These are phyloP conservation scores for Penicillium expansum DNA, from an alignment of 2,329 filamentous ascomycete genomes.

Conservation along the genomic window DNA sequence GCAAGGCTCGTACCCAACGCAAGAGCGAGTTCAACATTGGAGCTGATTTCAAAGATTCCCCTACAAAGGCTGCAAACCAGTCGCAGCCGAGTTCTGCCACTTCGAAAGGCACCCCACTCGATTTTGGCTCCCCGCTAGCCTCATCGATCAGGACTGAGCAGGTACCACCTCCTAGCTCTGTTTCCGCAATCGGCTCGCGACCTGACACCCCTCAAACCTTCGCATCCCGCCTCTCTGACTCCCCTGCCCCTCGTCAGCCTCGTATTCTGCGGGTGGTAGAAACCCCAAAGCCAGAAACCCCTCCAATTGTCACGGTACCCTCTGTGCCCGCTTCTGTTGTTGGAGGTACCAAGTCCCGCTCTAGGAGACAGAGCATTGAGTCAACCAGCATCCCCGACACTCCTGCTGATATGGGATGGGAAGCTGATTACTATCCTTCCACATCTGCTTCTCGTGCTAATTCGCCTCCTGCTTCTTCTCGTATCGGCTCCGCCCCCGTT, in stretches of 20 bases:
- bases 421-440: conserved; percentile 58
- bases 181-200: conserved; percentile 44
- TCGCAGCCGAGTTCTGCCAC: conserved; percentile 7
- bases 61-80: conserved; percentile 7
- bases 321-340: conserved; percentile 32
- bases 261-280: conserved; percentile 57
- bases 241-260: conserved; percentile 41
- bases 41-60: conserved; percentile 18
- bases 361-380: conserved; percentile 46
- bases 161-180: conserved; percentile 26
- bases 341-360: conserved; percentile 31
- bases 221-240: conserved; percentile 39
- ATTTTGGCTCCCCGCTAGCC: conserved; percentile 31
- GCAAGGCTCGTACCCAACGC: conserved; percentile 26
- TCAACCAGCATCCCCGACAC: conserved; percentile 60
- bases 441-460: conserved; percentile 59
- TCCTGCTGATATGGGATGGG: conserved; percentile 58
- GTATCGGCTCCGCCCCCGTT: conserved; percentile 59
- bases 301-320: conserved; percentile 31
- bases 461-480: conserved; percentile 53
- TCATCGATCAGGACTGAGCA: conserved; percentile 27
- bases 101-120: conserved; percentile 35
- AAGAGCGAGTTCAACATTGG: conserved; percentile 21
- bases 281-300: conserved; percentile 53
- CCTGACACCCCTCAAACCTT: conserved; percentile 48